Percentiles rank a stretch among this genome's conserved stretches.
Evolutionary conservation across 768 basidiomycete genomes (phyloP).

Genomic region (Psilocybe subaeruginosa): DNA sequence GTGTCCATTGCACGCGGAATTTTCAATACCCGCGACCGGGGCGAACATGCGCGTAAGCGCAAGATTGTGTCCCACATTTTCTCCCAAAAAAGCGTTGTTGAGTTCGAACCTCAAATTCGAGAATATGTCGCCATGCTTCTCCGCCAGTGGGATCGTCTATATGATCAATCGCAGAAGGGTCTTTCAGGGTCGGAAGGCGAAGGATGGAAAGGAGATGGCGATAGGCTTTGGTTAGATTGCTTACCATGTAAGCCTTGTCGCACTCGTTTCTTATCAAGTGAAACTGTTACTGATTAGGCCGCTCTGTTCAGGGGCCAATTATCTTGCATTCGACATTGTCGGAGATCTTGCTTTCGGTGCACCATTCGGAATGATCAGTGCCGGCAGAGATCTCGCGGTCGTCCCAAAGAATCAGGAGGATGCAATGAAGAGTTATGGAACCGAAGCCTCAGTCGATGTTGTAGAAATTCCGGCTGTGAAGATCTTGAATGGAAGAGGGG

Average conservation of each 20-base stretch:
- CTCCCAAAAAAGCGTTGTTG: slow-evolving; percentile 81
- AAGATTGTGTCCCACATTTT: slow-evolving; percentile 90
- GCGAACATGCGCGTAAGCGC: slow-evolving; percentile 85
- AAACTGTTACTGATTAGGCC: slow-evolving; percentile 12
- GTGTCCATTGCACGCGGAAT: slow-evolving; percentile 74
- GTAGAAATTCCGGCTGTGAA: slow-evolving; percentile 76
- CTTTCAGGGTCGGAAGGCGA: slow-evolving; percentile 62
- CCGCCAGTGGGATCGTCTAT: slow-evolving; percentile 77
- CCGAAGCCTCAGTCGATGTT: slow-evolving; percentile 45
- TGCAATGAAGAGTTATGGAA: slow-evolving; percentile 61
- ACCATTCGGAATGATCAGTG: slow-evolving; percentile 86
- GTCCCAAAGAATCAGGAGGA: slow-evolving; percentile 61
- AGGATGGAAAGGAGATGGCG: slow-evolving; percentile 62
- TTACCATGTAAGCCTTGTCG: slow-evolving; percentile 61
- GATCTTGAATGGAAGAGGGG: slow-evolving; percentile 88
- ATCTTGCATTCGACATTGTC: slow-evolving; percentile 70
- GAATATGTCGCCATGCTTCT: slow-evolving; percentile 62
- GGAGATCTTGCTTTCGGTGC: slow-evolving; percentile 88
- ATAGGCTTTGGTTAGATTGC: slow-evolving; percentile 73
- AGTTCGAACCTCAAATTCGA: slow-evolving; percentile 82
- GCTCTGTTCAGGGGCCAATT: slow-evolving; percentile 46
- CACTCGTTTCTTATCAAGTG: neutral
- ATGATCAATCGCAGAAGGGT: slow-evolving; percentile 56
- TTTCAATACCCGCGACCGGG: slow-evolving; percentile 79
- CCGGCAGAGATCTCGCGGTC: slow-evolving; percentile 71